Conservation (phyloP, 169 alveolate genomes). For the Babesia microti region DNA sequence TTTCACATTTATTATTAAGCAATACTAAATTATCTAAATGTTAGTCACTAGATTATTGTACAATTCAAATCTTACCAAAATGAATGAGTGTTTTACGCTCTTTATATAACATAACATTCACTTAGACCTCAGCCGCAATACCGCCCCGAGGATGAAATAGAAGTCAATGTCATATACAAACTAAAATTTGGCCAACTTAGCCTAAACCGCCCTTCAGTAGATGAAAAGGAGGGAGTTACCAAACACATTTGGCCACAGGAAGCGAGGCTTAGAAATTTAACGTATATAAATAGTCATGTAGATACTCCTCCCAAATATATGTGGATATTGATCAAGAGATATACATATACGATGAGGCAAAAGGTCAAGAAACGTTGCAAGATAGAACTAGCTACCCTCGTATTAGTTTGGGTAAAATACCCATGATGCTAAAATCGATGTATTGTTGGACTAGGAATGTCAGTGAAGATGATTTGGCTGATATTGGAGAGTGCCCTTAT, state of each 20-base stretch:
- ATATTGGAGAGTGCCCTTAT: slow-evolving; percentile 90
- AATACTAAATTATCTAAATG: no score
- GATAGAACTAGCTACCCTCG: slow-evolving; percentile 68
- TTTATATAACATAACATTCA: not conserved
- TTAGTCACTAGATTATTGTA: no score
- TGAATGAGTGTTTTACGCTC: no score
- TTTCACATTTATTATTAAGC: no score
- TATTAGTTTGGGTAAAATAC: slow-evolving; percentile 86
- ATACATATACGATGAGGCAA: slow-evolving; percentile 58
- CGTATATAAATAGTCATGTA: slow-evolving; percentile 68
- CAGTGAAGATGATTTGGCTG: slow-evolving; percentile 77
- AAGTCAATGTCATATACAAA: slow-evolving; percentile 69
- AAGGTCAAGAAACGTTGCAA: slow-evolving; percentile 49
- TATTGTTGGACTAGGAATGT: slow-evolving; percentile 85
- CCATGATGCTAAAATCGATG: slow-evolving; percentile 92
- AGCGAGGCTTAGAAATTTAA: slow-evolving; percentile 89
- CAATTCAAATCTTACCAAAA: no score
- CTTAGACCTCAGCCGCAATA: slow-evolving; percentile 77
- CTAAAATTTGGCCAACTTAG: slow-evolving; percentile 84
- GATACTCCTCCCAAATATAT: slow-evolving; percentile 57
- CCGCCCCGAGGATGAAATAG: slow-evolving; percentile 69
- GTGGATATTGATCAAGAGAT: slow-evolving; percentile 76
- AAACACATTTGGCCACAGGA: slow-evolving; percentile 90
- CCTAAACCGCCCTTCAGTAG: slow-evolving; percentile 81
- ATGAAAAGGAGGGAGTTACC: slow-evolving; percentile 80